phyloP scores from a whole-genome alignment of 106 monocot genomes.

The Vanilla planifolia region DNA sequence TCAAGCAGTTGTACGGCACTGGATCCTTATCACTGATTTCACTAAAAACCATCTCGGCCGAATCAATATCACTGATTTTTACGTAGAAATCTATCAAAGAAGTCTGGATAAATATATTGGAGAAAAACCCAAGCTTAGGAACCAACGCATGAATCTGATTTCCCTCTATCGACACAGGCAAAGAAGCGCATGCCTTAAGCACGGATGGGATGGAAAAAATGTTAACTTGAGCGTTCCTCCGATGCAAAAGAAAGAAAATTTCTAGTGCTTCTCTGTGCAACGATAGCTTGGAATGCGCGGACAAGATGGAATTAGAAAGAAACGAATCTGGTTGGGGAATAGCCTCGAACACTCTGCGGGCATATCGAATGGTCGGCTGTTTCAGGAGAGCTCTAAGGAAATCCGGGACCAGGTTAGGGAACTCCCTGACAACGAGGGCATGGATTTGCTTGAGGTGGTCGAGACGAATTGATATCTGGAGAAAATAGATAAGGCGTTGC shows the following conservation, averaged over 20 bases:
- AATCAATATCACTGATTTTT: conserved; percentile 44
- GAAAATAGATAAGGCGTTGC: conserved; percentile 23
- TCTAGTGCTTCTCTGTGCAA: conserved; percentile 30
- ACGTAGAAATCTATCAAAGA: conserved; percentile 76
- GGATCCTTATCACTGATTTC: conserved; percentile 57
- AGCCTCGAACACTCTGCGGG: conserved; percentile 53
- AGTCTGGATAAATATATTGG: conserved; percentile 54
- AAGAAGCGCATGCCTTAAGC: conserved; percentile 56
- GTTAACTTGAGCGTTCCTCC: conserved; percentile 19
- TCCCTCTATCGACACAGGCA: conserved; percentile 29
- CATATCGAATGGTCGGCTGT: conserved; percentile 21
- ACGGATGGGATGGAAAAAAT: conserved; percentile 45
- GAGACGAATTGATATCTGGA: conserved; percentile 15
- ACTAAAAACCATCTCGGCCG: conserved; percentile 47
- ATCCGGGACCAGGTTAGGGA: conserved; percentile 21
- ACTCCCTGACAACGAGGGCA: conserved; percentile 23
- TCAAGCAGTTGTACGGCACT: conserved; percentile 73
- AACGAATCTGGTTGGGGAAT: conserved; percentile 36
- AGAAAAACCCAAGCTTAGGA: conserved; percentile 32
- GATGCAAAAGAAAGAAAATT: conserved; percentile 30
- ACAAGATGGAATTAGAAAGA: conserved; percentile 33
- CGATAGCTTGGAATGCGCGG: conserved; percentile 54
- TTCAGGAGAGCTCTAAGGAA: conserved; percentile 18
- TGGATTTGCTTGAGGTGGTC: conserved; percentile 37
- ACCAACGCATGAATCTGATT: conserved; percentile 49